Base-by-base conservation (phyloP, 2,329 filamentous ascomycete genomes). In the Penicillium rolfsii region DNA sequence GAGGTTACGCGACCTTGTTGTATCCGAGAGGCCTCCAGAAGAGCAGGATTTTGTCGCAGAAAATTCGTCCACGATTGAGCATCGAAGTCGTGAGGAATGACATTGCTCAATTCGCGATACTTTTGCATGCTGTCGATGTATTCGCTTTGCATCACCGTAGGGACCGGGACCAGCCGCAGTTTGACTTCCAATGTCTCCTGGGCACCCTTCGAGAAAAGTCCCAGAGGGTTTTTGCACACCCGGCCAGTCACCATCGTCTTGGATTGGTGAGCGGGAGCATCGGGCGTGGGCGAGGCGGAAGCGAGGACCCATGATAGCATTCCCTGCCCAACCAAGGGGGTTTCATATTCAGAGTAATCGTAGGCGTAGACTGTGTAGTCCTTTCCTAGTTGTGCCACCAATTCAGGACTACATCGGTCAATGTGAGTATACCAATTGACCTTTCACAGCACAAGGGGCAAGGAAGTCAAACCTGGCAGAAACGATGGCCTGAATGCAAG, bases 331-430 rank as follows among this genome's bases (percentile, higher is more conserved):
- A 97, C 94, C 58, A 98, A 84, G 56, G 96, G 95, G 19, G 89
- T 91, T 73, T 97, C 93, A 65, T 91, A 91, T 78, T 99, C 95
- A 12, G 95, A 97, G 76, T 94, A 98, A 77, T 99, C 95, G 80
- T 92, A 91, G 33, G 94, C 93, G 78, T 99, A 99, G 59, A 99
- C 88, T n/a, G 93, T 95, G 79, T 95, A 99, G 79, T 99, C 93
- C 76, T 86, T 80, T 79, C 89, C 83, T 62, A 89, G 74, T 81
- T 89, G 82, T 73, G 87, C 86, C 50, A 93, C 81, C 49, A 99
- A 84, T 79, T 99, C 95, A 40, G 95, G 95, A 74, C 95, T 98
- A 60, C 49, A 43, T 46, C 7, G 48, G 14, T 19, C 38, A 24
- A 36, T 4, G 56, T 64, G 14, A 67, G 63, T 43, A 64, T 58